Evolutionary conservation across 805 yeast genomes (phyloP).

Genomic region (Hanseniaspora pseudoguilliermondii): DNA sequence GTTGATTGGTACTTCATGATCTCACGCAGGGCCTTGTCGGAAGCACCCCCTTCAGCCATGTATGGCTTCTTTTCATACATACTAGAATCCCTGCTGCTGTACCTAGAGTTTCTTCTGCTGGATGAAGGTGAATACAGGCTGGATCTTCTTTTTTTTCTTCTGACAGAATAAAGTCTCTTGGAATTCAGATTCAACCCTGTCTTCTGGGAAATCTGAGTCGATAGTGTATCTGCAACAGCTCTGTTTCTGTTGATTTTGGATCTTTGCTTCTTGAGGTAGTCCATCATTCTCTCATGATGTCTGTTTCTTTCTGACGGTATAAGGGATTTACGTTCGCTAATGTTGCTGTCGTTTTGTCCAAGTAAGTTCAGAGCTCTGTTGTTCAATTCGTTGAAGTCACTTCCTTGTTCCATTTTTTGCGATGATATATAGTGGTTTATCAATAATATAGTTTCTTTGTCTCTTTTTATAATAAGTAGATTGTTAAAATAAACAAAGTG

Average conservation of each 20-base stretch:
- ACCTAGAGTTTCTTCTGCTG: conserved; percentile 14
- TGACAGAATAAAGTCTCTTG: neutral
- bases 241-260: conserved; percentile 5
- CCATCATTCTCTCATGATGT: conserved; percentile 4
- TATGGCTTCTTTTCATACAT: conserved; percentile 35
- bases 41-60: conserved; percentile 31
- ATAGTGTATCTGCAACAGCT: neutral
- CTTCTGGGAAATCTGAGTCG: conserved; percentile 1
- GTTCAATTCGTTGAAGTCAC: neutral
- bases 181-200: conserved; percentile 9
- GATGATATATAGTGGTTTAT: neutral
- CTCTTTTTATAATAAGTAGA: too few species aligned
- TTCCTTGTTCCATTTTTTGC: conserved; percentile 1
- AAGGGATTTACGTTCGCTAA: neutral
- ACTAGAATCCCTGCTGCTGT: conserved; percentile 25
- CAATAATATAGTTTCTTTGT: too few species aligned
- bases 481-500: too few species aligned
- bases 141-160: neutral
- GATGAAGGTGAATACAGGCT: neutral
- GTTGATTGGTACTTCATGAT: conserved; percentile 55
- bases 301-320: neutral
- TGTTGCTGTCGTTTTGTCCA: neutral
- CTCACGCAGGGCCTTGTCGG: conserved; percentile 54
- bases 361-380: conserved; percentile 1
- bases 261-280: conserved; percentile 4